Conservation (phyloP, 139 green algal genomes). For the Haematococcus sp. region DNA sequence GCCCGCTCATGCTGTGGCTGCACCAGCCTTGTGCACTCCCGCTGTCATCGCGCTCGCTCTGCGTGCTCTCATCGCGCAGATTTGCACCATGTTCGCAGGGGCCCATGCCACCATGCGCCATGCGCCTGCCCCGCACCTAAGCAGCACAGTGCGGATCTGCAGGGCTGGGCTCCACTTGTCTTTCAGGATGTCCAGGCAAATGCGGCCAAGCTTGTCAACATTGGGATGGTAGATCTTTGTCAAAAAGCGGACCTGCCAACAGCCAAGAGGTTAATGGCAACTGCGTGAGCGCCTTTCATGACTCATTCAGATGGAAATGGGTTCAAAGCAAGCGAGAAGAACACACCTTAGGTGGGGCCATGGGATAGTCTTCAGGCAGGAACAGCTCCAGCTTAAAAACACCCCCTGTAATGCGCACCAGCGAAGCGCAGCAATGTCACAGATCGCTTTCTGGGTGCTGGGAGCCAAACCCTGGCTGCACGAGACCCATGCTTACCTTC, state of each 20-base stretch:
- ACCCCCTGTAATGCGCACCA: slow-evolving; percentile 61
- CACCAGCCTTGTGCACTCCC: too few species aligned
- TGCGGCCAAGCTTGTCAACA: slow-evolving; percentile 98
- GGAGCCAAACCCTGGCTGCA: neutral
- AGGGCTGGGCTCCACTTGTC: slow-evolving; percentile 99
- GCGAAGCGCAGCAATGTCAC: neutral
- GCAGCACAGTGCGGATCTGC: slow-evolving; percentile 97
- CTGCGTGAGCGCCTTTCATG: too few species aligned
- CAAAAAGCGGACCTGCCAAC: slow-evolving; percentile 87
- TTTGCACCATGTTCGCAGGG: too few species aligned
- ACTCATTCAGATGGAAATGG: too few species aligned
- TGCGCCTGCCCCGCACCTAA: slow-evolving; percentile 57
- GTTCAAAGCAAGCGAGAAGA: neutral
- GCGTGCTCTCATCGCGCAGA: too few species aligned
- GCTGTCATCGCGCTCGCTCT: too few species aligned
- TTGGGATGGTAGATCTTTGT: slow-evolving; percentile 99
- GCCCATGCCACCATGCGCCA: too few species aligned
- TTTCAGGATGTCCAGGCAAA: slow-evolving; percentile 99
- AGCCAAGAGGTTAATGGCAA: neutral
- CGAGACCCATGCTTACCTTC: slow-evolving; percentile 73
- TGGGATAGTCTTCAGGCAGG: slow-evolving; percentile 98
- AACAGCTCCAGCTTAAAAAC: slow-evolving; percentile 98
- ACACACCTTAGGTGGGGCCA: slow-evolving; percentile 93
- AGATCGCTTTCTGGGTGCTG: too few species aligned
- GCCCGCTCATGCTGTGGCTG: too few species aligned